phyloP scores from a whole-genome alignment of 2,329 filamentous ascomycete genomes.

The Stemphylium vesicarium region DNA sequence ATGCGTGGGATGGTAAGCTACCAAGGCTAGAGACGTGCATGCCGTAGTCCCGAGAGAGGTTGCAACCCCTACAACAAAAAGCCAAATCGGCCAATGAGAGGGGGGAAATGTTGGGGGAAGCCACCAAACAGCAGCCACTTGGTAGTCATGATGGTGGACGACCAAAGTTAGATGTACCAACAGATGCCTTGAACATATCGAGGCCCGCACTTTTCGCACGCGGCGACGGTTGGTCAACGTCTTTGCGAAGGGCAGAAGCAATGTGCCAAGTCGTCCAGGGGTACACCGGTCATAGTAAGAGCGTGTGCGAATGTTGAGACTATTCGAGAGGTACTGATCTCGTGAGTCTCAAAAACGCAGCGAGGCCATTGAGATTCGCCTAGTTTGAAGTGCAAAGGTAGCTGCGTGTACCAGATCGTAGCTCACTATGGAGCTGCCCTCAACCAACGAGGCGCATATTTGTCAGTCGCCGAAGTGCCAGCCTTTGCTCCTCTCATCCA shows the following conservation, averaged over 20 bases:
- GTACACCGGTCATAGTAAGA: not conserved
- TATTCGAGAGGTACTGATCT: not conserved
- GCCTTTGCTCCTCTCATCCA: not conserved
- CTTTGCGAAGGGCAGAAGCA: not conserved
- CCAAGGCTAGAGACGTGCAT: not conserved
- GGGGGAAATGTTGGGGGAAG: not conserved
- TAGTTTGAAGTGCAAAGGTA: too few species aligned
- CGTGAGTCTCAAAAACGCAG: not conserved
- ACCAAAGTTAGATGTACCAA: not conserved
- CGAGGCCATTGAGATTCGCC: not conserved
- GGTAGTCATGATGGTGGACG: not conserved
- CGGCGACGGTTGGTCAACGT: not conserved
- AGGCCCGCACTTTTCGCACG: not conserved
- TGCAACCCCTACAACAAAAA: slow-evolving; percentile 1
- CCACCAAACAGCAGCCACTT: slow-evolving; percentile 1
- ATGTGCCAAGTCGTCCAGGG: not conserved
- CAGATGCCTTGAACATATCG: not conserved
- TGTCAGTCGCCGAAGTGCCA: not conserved
- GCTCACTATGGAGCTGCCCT: too few species aligned
- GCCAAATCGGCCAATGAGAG: not conserved
- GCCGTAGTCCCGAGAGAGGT: slow-evolving; percentile 2
- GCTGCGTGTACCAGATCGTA: too few species aligned
- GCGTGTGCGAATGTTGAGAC: not conserved
- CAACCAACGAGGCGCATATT: not conserved
- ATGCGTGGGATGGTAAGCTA: slow-evolving; percentile 2